phyloP scores from a whole-genome alignment of 2,329 filamentous ascomycete genomes.

The Zymoseptoria tritici region DNA sequence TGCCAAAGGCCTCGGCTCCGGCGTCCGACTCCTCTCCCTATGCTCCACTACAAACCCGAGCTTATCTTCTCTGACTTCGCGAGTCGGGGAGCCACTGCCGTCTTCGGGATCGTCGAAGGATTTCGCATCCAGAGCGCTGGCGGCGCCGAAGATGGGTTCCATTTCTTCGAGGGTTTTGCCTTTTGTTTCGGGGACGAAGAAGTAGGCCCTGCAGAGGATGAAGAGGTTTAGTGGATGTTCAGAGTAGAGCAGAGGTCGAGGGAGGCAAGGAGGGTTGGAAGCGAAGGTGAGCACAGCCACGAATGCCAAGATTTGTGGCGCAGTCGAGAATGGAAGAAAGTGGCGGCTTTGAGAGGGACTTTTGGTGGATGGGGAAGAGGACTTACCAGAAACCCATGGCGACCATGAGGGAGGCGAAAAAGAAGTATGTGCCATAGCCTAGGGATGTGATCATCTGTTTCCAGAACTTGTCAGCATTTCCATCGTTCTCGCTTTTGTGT shows the following conservation, averaged over 20 bases:
- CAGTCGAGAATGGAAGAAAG: background rate
- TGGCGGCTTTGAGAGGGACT: background rate
- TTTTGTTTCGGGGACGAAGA: constrained; percentile 65
- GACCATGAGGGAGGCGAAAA: constrained; percentile 27
- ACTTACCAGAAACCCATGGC: constrained; percentile 50
- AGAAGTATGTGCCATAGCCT: constrained; percentile 34
- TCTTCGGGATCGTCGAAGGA: constrained; percentile 7
- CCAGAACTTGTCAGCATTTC: background rate
- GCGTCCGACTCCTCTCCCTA: constrained; percentile 3
- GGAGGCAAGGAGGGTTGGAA: background rate
- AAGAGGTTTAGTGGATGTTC: background rate
- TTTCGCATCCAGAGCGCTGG: constrained; percentile 6
- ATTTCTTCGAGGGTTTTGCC: constrained; percentile 33
- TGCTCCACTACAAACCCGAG: background rate
- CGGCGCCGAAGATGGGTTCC: constrained; percentile 14
- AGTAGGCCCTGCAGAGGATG: constrained; percentile 40
- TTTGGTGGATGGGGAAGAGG: background rate
- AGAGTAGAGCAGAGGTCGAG: too few species aligned
- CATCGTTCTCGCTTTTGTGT: background rate
- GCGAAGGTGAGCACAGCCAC: background rate
- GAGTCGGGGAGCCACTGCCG: background rate
- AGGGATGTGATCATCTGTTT: constrained; percentile 23
- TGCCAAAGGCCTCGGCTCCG: constrained; percentile 2
- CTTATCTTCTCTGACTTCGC: background rate
- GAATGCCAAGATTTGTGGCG: background rate